Evolutionary conservation across 306 rosid genomes (phyloP), one percentile per base, ranked within the genome.

Genomic region (Sicyos baderoa): DNA sequence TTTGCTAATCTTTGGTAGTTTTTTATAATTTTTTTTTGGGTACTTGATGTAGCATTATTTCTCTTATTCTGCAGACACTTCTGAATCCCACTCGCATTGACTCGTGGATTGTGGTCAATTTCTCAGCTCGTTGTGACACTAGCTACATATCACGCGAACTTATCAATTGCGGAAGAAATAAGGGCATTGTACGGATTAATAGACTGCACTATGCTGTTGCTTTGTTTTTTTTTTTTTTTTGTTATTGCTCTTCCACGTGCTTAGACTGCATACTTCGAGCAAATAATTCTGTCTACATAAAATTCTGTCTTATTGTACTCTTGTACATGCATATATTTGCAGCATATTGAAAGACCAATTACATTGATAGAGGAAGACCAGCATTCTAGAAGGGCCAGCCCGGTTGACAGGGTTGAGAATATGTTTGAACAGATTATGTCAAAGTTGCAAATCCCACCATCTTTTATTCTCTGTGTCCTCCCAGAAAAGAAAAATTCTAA

Each of bases 81-180:
- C 52, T 81, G 25, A 75, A 76, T 53, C 90, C 98, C 72, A 74
- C 75, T 71, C 82, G 66, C 40, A 86, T 93, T 65, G 80, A 73
- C 29, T 62, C 47, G 68, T 89, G 98, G 98, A 74, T 84, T 79
- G 80, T 93, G 60, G 98, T 93, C 50, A 93, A 93, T 79, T 93
- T 93, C 80, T 93, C 98, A 76, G 89, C 93, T 23, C 84, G 87
- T 53, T 87, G 93, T 83, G 98, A 93, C 78, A 85, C 84, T 74
- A 89, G 95, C 81, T 79, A 71, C 62, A 25, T 93, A 74, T 88
- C 95, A 62, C 83, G 98, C 72, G 96, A 93, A 81, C 97, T 93
- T 74, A 93, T 93, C 77, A 89, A 83, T 80, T 88, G 91, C 75
- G 98, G 97, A 76, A 83, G 86, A 80, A 84, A 75, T 44, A 93